phyloP scores from a whole-genome alignment of 768 basidiomycete species.

The Pleurotus citrinopileatus region DNA sequence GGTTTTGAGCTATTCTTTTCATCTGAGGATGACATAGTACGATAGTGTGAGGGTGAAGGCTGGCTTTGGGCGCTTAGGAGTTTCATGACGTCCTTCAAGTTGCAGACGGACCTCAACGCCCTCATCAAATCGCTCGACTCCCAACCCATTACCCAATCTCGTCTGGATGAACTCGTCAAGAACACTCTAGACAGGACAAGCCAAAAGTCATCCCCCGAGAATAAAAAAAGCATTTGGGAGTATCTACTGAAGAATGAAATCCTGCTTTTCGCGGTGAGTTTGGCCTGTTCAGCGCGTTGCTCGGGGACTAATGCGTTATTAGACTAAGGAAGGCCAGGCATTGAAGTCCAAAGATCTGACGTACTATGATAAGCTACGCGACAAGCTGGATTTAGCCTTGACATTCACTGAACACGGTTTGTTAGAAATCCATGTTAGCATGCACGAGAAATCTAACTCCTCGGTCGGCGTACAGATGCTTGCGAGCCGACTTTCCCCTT shows the following conservation, averaged over 20 bases:
- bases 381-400: slow-evolving; percentile 69
- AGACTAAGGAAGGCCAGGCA: slow-evolving; percentile 71
- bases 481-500: slow-evolving; percentile 77
- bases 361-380: slow-evolving; percentile 62
- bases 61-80: not conserved
- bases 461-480: slow-evolving; percentile 46
- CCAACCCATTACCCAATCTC: slow-evolving; percentile 43
- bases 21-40: not conserved
- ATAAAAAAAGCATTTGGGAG: slow-evolving; percentile 73
- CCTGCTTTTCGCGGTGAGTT: slow-evolving; percentile 66
- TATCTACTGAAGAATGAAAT: slow-evolving; percentile 68
- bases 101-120: slow-evolving; percentile 45
- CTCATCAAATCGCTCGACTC: slow-evolving; percentile 53
- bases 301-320: not conserved
- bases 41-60: not conserved
- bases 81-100: slow-evolving; percentile 41
- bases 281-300: not conserved
- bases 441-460: not conserved
- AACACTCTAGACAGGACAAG: slow-evolving; percentile 41
- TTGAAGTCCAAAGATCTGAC: slow-evolving; percentile 45
- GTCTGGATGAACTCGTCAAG: slow-evolving; percentile 48
- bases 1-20: too few relatives aligned
- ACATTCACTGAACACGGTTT: slow-evolving; percentile 76
- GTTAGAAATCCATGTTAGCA: slow-evolving; percentile 18
- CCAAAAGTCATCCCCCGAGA: slow-evolving; percentile 48